Percentiles rank a stretch among this genome's conserved stretches.
phyloP scores from a whole-genome alignment of 129 eudicot genomes.

The Daucus carota region DH1_v3.0 NC_030381.2:36862501-36863000 shows the following conservation, averaged over 20 bases:
- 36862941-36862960: background rate
- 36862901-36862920: conserved; percentile 8
- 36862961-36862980: conserved; percentile 4
- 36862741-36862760: background rate
- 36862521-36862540: background rate
- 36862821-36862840: background rate
- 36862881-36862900: background rate
- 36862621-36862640: background rate
- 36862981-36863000: conserved; percentile 8
- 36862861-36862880: background rate
- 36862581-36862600: background rate
- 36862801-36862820: background rate
- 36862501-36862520: background rate
- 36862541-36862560: background rate
- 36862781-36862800: conserved; percentile 5
- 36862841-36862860: conserved; percentile 7
- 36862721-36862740: background rate
- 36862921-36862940: background rate
- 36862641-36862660: background rate
- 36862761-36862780: conserved; percentile 5
- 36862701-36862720: background rate
- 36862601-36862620: background rate
- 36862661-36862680: background rate
- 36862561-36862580: background rate
- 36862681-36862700: background rate